Evolutionary conservation across 148 eudicot genomes (phyloP).

Genomic region (Camellia granthamiana): DNA sequence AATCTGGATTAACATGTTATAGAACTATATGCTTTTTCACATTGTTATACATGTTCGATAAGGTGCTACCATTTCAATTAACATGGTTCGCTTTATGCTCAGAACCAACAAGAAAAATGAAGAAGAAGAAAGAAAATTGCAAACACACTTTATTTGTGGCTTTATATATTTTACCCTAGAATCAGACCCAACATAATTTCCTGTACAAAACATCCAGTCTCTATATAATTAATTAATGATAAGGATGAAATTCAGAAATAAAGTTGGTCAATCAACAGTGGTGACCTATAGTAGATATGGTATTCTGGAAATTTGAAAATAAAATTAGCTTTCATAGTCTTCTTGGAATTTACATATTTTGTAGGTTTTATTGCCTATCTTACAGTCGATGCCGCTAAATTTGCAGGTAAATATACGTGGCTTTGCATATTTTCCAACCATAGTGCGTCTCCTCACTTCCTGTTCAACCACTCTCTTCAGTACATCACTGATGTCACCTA

Average conservation of each 20-base stretch:
- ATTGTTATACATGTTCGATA: not conserved
- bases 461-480: conserved; percentile 41
- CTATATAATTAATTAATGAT: too few species aligned
- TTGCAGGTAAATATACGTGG: conserved; percentile 50
- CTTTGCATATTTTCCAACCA: conserved; percentile 22
- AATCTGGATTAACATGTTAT: not conserved
- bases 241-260: too few species aligned
- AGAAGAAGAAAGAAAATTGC: not conserved
- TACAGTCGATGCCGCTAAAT: conserved; percentile 64
- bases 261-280: not conserved
- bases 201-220: not conserved
- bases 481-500: conserved; percentile 49
- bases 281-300: not conserved
- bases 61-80: not conserved
- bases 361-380: conserved; percentile 52
- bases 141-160: not conserved
- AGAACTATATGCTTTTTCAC: not conserved
- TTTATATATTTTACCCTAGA: not conserved
- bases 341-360: conserved; percentile 53
- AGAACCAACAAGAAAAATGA: not conserved
- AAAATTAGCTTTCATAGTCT: conserved; percentile 15
- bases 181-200: not conserved
- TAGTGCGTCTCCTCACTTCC: conserved; percentile 38
- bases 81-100: not conserved
- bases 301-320: not conserved